Conservation (phyloP, 2,329 filamentous ascomycete genomes). For the Colletotrichum gigasporum region DNA sequence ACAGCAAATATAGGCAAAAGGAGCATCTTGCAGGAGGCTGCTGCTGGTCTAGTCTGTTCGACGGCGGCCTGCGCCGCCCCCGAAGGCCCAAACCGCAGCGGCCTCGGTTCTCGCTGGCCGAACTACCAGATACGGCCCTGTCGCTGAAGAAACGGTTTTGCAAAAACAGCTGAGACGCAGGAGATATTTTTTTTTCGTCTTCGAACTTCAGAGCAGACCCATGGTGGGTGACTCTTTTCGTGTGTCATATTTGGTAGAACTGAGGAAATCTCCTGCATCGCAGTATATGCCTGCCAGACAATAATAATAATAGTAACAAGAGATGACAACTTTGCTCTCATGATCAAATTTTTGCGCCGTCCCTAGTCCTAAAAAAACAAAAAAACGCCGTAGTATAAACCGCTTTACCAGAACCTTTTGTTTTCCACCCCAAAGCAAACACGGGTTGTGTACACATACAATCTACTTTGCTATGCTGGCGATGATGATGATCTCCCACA, state of each 20-base stretch:
- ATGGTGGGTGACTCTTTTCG: not conserved
- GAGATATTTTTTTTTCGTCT: no score
- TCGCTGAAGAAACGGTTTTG: not conserved
- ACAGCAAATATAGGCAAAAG: not conserved
- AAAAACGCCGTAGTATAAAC: conserved; percentile 4
- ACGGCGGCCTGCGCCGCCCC: no score
- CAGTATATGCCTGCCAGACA: not conserved
- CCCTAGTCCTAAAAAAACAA: not conserved
- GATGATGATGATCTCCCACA: not conserved
- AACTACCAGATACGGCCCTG: not conserved
- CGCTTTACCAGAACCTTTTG: conserved; percentile 6
- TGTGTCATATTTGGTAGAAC: not conserved
- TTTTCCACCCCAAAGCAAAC: not conserved
- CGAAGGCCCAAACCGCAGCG: not conserved
- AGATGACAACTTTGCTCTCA: not conserved
- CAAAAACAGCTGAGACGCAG: no score
- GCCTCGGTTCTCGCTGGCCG: not conserved
- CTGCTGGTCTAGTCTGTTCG: not conserved
- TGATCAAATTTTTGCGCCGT: conserved; percentile 1
- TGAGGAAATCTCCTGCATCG: not conserved
- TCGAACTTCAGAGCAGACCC: not conserved
- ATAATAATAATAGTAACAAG: not conserved
- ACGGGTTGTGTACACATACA: not conserved
- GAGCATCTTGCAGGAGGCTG: not conserved
- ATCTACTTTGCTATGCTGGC: conserved; percentile 26